These are phyloP conservation scores for Corynascus novoguineensis DNA, from an alignment of 495 filamentous ascomycete genomes.

Conservation along the genomic window DNA sequence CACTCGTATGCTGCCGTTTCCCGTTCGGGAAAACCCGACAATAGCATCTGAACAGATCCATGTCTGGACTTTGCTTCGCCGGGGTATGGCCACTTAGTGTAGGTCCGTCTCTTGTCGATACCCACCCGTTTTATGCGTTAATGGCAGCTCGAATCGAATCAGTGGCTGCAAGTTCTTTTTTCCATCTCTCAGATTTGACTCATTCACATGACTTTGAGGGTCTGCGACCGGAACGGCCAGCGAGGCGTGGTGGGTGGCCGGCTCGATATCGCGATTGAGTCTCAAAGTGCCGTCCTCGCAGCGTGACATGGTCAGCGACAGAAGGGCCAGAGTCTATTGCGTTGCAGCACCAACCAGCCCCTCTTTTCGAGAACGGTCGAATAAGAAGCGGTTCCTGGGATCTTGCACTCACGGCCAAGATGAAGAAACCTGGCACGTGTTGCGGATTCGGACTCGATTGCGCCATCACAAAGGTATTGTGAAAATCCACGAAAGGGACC, in stretches of 20 bases:
- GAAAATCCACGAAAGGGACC: neutral
- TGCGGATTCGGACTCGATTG: conserved; percentile 10
- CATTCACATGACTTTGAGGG: conserved; percentile 14
- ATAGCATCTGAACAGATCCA: neutral
- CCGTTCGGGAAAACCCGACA: conserved; percentile 6
- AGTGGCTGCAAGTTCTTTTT: neutral
- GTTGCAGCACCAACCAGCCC: conserved; percentile 2
- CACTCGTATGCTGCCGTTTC: neutral
- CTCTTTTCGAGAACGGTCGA: neutral
- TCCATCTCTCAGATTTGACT: neutral
- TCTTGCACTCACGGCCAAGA: neutral
- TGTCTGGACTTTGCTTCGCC: no score
- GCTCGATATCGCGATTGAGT: neutral
- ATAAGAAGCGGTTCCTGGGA: neutral
- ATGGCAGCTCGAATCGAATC: neutral
- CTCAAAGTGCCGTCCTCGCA: neutral
- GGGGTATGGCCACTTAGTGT: no score
- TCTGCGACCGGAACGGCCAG: conserved; percentile 10
- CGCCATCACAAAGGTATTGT: conserved; percentile 10
- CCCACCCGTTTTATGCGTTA: neutral
- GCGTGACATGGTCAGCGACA: conserved; percentile 7
- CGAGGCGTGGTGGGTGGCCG: conserved; percentile 5
- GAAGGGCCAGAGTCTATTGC: neutral
- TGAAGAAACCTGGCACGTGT: conserved; percentile 7
- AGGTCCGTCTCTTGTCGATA: neutral